phyloP scores from a whole-genome alignment of 305 asterid genomes.

The Withania somnifera region DNA sequence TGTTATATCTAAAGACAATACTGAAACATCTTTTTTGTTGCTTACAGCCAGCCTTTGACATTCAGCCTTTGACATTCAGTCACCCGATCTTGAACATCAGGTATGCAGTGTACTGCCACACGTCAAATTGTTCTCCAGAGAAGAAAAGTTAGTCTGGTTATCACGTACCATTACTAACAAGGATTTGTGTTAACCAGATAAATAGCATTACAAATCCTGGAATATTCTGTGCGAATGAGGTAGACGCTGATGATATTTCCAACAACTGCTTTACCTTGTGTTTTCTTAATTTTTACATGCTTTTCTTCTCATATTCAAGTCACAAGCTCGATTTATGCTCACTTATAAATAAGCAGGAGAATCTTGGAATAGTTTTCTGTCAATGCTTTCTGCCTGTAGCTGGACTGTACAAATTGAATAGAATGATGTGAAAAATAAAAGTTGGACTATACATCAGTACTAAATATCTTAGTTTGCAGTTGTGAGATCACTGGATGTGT shows the following conservation, averaged over 20 bases:
- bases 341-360: neutral
- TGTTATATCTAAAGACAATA: neutral
- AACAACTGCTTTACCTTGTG: neutral
- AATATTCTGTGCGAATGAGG: conserved; percentile 70
- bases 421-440: neutral
- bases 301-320: neutral
- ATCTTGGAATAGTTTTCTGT: neutral
- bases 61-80: conserved; percentile 48
- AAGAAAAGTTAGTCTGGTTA: neutral
- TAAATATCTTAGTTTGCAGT: neutral
- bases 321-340: neutral
- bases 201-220: conserved; percentile 79
- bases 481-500: neutral
- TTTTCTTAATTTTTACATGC: neutral
- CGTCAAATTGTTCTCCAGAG: neutral
- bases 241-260: conserved; percentile 11
- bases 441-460: neutral
- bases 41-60: conserved; percentile 75
- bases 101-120: conserved; percentile 23
- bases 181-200: conserved; percentile 36
- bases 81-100: conserved; percentile 52
- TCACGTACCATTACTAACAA: conserved; percentile 1
- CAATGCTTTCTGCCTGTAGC: neutral
- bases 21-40: neutral
- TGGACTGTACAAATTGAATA: neutral